Percentiles rank a stretch among this genome's conserved stretches.
Evolutionary conservation across 169 alveolate genomes (phyloP).

Genomic region (Cryptosporidium meleagridis): DNA sequence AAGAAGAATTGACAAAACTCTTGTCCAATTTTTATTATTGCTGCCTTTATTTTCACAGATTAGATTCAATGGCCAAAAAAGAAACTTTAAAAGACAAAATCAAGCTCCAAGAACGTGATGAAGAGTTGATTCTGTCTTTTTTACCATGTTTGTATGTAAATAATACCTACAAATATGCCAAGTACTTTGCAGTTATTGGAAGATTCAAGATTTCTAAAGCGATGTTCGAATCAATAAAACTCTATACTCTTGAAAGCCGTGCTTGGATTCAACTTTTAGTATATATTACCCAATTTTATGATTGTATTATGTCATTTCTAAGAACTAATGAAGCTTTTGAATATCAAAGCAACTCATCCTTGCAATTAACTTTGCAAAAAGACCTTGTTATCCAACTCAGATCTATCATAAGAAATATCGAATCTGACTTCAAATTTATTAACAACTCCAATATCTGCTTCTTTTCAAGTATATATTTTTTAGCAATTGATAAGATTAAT

Average conservation of each 20-base stretch:
- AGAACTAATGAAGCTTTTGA: background rate
- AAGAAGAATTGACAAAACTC: background rate
- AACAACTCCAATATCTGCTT: background rate
- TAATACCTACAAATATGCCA: constrained; percentile 17
- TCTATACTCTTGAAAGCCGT: background rate
- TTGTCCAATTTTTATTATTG: background rate
- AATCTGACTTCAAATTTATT: background rate
- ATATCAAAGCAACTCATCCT: background rate
- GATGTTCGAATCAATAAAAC: constrained; percentile 8
- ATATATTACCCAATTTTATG: background rate
- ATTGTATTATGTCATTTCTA: background rate
- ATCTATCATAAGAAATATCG: background rate
- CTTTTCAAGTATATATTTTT: background rate
- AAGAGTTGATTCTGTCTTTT: background rate
- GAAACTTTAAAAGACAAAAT: background rate
- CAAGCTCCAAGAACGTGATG: background rate
- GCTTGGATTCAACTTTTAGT: constrained; percentile 16
- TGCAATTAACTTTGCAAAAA: background rate
- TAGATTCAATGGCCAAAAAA: background rate
- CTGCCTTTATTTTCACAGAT: background rate
- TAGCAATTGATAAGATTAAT: background rate
- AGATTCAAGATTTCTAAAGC: background rate
- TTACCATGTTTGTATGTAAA: background rate
- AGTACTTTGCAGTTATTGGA: constrained; percentile 12
- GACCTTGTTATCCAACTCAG: background rate